Conservation (phyloP, 352 stramenopile genomes). For the Globisporangium emineosum region DNA sequence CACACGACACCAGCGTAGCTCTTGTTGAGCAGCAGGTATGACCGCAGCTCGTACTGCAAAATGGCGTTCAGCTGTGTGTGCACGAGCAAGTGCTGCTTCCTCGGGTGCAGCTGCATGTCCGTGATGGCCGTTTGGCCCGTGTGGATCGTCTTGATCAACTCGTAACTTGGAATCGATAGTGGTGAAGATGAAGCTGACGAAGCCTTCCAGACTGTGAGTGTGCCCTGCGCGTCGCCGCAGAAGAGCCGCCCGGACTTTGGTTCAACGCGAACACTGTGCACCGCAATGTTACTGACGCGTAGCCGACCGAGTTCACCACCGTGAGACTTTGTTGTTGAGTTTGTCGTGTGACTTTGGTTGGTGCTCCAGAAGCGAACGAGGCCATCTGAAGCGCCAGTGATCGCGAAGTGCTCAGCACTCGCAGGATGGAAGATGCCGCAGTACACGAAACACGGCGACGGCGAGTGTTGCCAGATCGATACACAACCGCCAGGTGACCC, state of each 20-base stretch:
- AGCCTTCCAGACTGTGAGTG: conserved; percentile 46
- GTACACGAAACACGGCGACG: conserved; percentile 58
- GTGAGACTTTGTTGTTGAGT: not conserved
- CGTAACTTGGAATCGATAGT: conserved; percentile 16
- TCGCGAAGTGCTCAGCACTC: conserved; percentile 22
- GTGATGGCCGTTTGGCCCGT: conserved; percentile 52
- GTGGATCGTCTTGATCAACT: conserved; percentile 49
- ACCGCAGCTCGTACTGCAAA: conserved; percentile 72
- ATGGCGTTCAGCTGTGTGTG: conserved; percentile 58
- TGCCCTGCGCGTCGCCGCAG: conserved; percentile 47
- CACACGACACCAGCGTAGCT: conserved; percentile 52
- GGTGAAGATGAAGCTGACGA: not conserved
- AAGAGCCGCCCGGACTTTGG: conserved; percentile 42
- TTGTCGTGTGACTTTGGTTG: not conserved
- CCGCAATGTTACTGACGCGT: conserved; percentile 28
- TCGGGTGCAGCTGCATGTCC: conserved; percentile 54
- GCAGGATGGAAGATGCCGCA: conserved; percentile 48
- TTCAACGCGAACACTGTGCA: conserved; percentile 57
- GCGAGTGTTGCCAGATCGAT: conserved; percentile 51
- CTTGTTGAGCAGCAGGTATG: conserved; percentile 72
- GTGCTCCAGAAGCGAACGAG: conserved; percentile 41
- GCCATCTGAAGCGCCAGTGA: conserved; percentile 56
- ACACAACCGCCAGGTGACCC: not conserved
- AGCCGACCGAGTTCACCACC: conserved; percentile 2
- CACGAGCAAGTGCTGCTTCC: conserved; percentile 64